A percentile compares a stretch with the other conserved stretches of the same genome.
phyloP scores from a whole-genome alignment of 2,329 filamentous ascomycete species.

The Coniochaeta sp. region DNA sequence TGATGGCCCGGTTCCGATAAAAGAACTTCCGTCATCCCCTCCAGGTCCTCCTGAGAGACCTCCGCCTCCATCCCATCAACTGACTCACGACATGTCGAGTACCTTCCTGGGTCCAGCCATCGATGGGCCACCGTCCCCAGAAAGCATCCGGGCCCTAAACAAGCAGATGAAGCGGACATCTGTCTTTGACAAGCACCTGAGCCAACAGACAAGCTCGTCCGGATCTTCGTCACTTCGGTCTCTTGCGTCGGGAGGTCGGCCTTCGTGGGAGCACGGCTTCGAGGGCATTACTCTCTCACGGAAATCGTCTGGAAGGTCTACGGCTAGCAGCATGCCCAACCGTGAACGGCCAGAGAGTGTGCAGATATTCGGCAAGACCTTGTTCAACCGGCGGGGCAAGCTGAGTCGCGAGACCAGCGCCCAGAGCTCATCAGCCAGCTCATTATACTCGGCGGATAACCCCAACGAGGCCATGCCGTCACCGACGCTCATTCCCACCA shows the following conservation, averaged over 20 bases:
- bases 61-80: slow-evolving; percentile 4
- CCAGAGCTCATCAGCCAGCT: slow-evolving; percentile 39
- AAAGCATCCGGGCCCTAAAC: slow-evolving; percentile 50
- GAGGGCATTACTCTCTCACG: slow-evolving; percentile 45
- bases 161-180: slow-evolving; percentile 52
- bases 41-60: background rate
- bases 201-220: slow-evolving; percentile 45
- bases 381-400: slow-evolving; percentile 49
- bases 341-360: slow-evolving; percentile 52
- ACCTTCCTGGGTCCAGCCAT: slow-evolving; percentile 51
- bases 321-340: slow-evolving; percentile 43
- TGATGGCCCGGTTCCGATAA: background rate
- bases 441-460: slow-evolving; percentile 39
- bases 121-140: slow-evolving; percentile 54
- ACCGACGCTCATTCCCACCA: slow-evolving; percentile 20
- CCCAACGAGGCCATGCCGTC: slow-evolving; percentile 13
- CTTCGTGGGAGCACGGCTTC: slow-evolving; percentile 42
- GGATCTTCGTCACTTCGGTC: slow-evolving; percentile 47
- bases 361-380: slow-evolving; percentile 50
- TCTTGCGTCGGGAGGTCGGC: slow-evolving; percentile 31
- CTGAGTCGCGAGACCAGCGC: slow-evolving; percentile 45
- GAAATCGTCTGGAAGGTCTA: slow-evolving; percentile 50
- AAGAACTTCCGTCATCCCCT: background rate
- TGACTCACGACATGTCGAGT: slow-evolving; percentile 18
- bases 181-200: slow-evolving; percentile 36